Evolutionary conservation across 805 yeast genomes (phyloP), one percentile per base, ranked within the genome.

Genomic region (Lachancea sp.): DNA sequence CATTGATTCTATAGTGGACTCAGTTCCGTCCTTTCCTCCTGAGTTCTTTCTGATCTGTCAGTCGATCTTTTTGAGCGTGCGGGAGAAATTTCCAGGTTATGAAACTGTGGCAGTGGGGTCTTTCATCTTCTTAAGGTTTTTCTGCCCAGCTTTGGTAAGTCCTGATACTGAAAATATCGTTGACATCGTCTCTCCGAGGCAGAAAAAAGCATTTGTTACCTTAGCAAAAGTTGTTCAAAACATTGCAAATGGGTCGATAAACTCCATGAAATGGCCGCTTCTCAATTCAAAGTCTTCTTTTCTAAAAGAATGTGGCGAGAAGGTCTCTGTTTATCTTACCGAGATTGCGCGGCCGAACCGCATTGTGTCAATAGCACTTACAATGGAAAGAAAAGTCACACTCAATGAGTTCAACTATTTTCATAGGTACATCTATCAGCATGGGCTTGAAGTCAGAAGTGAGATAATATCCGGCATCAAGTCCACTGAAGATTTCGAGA

Each of bases 111-210:
- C 94, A 1, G 82, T 87, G 20, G 95, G 96, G 0, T 88, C 95
- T 0, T 90, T 84, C 56, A 68, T 90, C 40, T 89, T 90, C 54
- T 67, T 90, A 49, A 66, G 95, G 42, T 77, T 82, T 46, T 71
- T 83, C 45, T 83, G 94, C 56, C 97, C 97, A 9, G 95, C 95
- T 0, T 79, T 89, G 50, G 89, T 89, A 11, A 78, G 87, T 24
- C 97, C 97, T 0, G 95, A 85, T 42, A 45, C 67, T 13, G 70
- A 70, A 44, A 58, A 55, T 34, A 58, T 68, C 29, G 57, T 65
- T 17, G 65, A 60, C 15, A 50, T 71, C 55, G 52, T 74, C 3
- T 64, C 65, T 40, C 52, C 63, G 6, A 57, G 56, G 12, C 68
- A 69, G 3, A 69, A 87, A 46, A 71, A 95, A 47, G 75, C 86